Base-by-base conservation (phyloP, 108 stramenopile genomes). In the Pseudonitzschia multistriata region DNA sequence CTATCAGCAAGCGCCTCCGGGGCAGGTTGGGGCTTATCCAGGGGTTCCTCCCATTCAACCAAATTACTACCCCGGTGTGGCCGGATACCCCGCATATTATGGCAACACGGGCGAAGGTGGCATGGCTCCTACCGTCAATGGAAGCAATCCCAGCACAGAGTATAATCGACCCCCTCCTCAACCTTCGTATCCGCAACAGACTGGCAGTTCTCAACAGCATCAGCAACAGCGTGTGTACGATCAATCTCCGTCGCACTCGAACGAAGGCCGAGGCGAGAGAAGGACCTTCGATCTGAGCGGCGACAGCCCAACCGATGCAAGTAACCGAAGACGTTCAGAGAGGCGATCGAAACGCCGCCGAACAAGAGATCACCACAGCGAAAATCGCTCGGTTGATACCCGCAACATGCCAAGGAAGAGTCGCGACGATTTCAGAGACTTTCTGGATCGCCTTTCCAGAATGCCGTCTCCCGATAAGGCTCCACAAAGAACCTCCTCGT, bases 81-180 rank as follows among this genome's bases (percentile, higher is more conserved):
- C 57, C 29, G 57, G 57, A 11, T 59, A 59, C 17, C 57, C 57
- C 8, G 29, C 57, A 19, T 59, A 59, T 59, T 59, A 59, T 36
- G 57, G 34, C 57, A 29, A 7, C 28, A 30, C 57, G 7, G 2
- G 25, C 25, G 50, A 52, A 52, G 1, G 50, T 1, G 8, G 8
- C 25, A 52, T 52, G 21, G 8, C 11, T 52, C 50, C 50, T 19
- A 8, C 25, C 24, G 50, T 45, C 17, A 17, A 17, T 45, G 17
- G 24, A 19, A 52, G 4, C 8, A 52, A 52, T 25, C 8, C 50
- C 31, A 33, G 28, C 31, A 8, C 34, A 3, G 57, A 59, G n/a
- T 59, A 59, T 59, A 30, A 30, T 33, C 33, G 33, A 25, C 54
- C 27, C 4, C 29, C 22, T n/a, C 29, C 54, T 45, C 42, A 45